These are phyloP conservation scores for Gamsiella multidivaricata DNA, from an alignment of 192 early-diverging fungal genomes.

Conservation along the genomic window DNA sequence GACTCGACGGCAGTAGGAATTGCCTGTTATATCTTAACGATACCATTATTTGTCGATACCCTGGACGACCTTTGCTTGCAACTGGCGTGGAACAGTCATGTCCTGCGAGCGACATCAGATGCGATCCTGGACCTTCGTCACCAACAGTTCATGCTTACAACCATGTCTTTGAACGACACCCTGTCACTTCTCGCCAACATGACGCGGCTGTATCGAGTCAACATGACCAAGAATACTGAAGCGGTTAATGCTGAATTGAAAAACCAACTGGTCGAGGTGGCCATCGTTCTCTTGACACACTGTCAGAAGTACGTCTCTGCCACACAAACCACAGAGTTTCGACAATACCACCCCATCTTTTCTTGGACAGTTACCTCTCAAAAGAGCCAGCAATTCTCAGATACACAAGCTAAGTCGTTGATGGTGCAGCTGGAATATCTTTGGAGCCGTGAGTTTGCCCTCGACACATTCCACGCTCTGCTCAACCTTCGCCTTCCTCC, in stretches of 20 bases:
- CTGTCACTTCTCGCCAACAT: slow-evolving; percentile 44
- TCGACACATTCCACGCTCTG: slow-evolving; percentile 16
- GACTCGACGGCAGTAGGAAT: slow-evolving; percentile 44
- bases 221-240: slow-evolving; percentile 1
- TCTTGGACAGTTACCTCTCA: slow-evolving; percentile 43
- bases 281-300: slow-evolving; percentile 22
- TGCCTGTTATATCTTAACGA: slow-evolving; percentile 34
- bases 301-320: slow-evolving; percentile 33
- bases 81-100: slow-evolving; percentile 21
- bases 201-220: slow-evolving; percentile 12
- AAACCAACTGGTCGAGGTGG: slow-evolving; percentile 28
- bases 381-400: slow-evolving; percentile 30
- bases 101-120: slow-evolving; percentile 24
- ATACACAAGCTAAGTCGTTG: slow-evolving; percentile 26
- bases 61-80: slow-evolving; percentile 45
- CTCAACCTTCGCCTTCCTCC: slow-evolving; percentile 17
- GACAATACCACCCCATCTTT: slow-evolving; percentile 37
- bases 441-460: slow-evolving; percentile 41
- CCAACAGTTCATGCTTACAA: slow-evolving; percentile 27
- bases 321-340: slow-evolving; percentile 37
- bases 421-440: slow-evolving; percentile 34
- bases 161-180: slow-evolving; percentile 34
- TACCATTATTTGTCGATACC: slow-evolving; percentile 30
- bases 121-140: slow-evolving; percentile 26
- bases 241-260: neutral